phyloP scores from a whole-genome alignment of 441 rosid species.

The Populus hybrid region DNA sequence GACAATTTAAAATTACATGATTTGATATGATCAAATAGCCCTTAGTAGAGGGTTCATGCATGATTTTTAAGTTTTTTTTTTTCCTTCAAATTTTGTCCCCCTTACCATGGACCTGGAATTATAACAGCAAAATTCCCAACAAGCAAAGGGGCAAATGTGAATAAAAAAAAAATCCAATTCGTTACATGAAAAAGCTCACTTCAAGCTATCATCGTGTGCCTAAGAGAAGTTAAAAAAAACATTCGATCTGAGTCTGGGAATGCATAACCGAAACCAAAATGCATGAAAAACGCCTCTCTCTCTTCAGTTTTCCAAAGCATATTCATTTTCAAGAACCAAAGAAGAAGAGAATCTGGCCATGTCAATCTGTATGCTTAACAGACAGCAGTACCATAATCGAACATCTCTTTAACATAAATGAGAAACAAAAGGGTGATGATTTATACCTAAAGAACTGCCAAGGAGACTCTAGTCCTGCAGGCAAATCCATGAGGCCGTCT shows the following conservation, averaged over 20 bases:
- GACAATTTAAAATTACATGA: too few species aligned
- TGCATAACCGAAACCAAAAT: neutral
- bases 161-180: too few species aligned
- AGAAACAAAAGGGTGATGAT: neutral
- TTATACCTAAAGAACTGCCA: constrained; percentile 81
- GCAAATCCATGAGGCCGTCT: constrained; percentile 61
- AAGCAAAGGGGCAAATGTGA: too few species aligned
- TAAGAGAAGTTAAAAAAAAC: neutral
- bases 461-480: constrained; percentile 57
- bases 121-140: too few species aligned
- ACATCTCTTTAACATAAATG: neutral
- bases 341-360: neutral
- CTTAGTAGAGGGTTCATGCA: too few species aligned
- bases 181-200: too few species aligned
- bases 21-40: too few species aligned
- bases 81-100: too few species aligned
- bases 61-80: too few species aligned
- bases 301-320: neutral
- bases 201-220: neutral
- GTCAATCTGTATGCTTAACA: neutral
- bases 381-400: neutral
- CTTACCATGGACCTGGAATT: too few species aligned
- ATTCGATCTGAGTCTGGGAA: neutral
- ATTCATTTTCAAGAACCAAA: neutral
- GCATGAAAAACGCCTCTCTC: neutral